Evolutionary conservation across 495 filamentous ascomycete species (phyloP), one percentile per base, ranked within the genome.

Genomic region (Penicillium simplicissimum): DNA sequence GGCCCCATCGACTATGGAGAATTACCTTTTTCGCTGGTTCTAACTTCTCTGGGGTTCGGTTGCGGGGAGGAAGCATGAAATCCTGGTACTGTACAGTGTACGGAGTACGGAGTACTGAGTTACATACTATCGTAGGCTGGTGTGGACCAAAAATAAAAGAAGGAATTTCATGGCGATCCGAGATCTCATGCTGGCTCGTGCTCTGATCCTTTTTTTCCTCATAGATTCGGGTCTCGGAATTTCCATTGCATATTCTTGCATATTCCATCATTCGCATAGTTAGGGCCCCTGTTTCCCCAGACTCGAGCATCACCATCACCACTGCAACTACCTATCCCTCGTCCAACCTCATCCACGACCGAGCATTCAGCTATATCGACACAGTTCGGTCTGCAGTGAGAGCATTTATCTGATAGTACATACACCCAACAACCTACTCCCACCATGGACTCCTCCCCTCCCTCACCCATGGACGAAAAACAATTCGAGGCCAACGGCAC

Each of bases 381-480:
- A 3, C 2, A 8, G 4, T 19, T n/a, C 45, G 2, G 14, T 52
- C 49, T 6, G n/a, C 38, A 8, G 17, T 31, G 21, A 42, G 17
- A 25, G 3, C 42, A 8, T 23, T 17, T 15, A 8, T 40, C 17
- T 13, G 1, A 10, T 47, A 47, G 7, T 43, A 53, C 17, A 17
- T 14, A 6, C 1, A 36, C 23, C n/a, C n/a, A n/a, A n/a, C n/a
- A n/a, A 42, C 36, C 43, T 31, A 3, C 31, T 49, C 25, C n/a
- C 53, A 55, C 0, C 25, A 53, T 53, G 11, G 54, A 57, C n/a
- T 60, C 69, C 4, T 63, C 66, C 1, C 68, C 68, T 28, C 60
- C 62, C 7, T 71, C 61, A 10, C 51, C 64, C 19, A 11, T 65
- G 37, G 70, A 74, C 31, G 57, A 71, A 33, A 69, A 72, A 57